Percentiles rank a stretch among this genome's conserved stretches.
Evolutionary conservation across 1,139 yeast species (phyloP).

Genomic region (Zygosaccharomyces pseudobailii): DNA sequence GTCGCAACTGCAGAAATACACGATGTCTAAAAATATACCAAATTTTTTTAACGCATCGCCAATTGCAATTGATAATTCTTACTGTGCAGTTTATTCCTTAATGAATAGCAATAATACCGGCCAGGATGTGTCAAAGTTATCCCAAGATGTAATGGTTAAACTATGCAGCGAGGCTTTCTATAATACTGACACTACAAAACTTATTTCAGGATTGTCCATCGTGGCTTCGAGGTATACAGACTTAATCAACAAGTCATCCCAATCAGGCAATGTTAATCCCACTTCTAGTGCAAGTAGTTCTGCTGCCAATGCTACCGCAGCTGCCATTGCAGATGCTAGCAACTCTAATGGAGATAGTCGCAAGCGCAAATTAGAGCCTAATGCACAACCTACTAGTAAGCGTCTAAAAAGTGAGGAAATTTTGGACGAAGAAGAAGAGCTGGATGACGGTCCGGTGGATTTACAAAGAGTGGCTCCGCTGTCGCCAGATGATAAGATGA

Average conservation of each 20-base stretch:
- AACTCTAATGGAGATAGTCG: slow-evolving; percentile 10
- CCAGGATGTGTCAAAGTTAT: slow-evolving; percentile 67
- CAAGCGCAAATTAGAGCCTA: slow-evolving; percentile 4
- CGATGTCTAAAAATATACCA: slow-evolving; percentile 25
- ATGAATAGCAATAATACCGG: slow-evolving; percentile 56
- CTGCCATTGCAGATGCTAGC: slow-evolving; percentile 5
- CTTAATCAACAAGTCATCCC: slow-evolving; percentile 33
- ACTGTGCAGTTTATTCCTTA: slow-evolving; percentile 50
- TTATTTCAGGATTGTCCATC: slow-evolving; percentile 65
- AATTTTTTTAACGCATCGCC: slow-evolving; percentile 36
- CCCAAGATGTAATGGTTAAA: slow-evolving; percentile 57
- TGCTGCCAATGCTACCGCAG: neutral
- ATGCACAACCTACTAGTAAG: slow-evolving; percentile 8
- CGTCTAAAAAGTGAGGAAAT: slow-evolving; percentile 7
- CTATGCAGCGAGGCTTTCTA: slow-evolving; percentile 62
- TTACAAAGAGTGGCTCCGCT: slow-evolving; percentile 18
- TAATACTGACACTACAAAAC: slow-evolving; percentile 48
- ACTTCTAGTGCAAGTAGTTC: neutral
- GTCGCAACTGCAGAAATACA: slow-evolving; percentile 26
- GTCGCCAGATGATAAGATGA: slow-evolving; percentile 24
- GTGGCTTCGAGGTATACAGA: slow-evolving; percentile 57
- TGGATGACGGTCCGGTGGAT: slow-evolving; percentile 28
- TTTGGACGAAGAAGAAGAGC: slow-evolving; percentile 11
- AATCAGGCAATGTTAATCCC: neutral
- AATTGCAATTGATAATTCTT: slow-evolving; percentile 37